Percentiles rank a stretch among this genome's conserved stretches.
Conservation (phyloP, 768 basidiomycete genomes). For the Lactifluus subvellereus region DNA sequence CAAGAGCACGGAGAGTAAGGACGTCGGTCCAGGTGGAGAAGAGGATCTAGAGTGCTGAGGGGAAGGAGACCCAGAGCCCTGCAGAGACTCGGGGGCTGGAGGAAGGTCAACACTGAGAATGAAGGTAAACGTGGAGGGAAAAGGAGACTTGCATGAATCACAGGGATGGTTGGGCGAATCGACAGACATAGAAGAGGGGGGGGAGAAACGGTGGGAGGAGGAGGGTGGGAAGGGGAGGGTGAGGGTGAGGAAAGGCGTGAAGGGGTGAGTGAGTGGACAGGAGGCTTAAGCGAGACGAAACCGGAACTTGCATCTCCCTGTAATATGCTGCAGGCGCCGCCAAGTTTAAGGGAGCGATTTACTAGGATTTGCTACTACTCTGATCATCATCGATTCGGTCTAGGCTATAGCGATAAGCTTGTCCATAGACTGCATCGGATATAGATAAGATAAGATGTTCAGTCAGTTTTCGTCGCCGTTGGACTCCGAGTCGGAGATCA, state of each 20-base stretch:
- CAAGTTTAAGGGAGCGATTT: background rate
- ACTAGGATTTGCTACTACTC: background rate
- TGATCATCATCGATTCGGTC: too few species aligned
- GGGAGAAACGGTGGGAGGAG: constrained; percentile 28
- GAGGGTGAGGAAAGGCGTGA: constrained; percentile 7
- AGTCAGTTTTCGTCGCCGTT: too few species aligned
- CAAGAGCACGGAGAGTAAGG: constrained; percentile 89
- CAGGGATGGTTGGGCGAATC: constrained; percentile 49
- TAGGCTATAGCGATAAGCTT: too few species aligned
- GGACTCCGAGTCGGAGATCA: too few species aligned
- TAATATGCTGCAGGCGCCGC: background rate
- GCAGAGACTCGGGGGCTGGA: constrained; percentile 33
- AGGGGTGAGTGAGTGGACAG: too few species aligned
- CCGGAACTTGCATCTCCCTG: background rate
- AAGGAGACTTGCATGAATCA: constrained; percentile 41
- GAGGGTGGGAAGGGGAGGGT: constrained; percentile 28
- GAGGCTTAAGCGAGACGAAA: background rate
- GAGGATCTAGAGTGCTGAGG: constrained; percentile 66
- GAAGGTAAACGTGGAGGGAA: constrained; percentile 23
- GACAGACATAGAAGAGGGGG: constrained; percentile 53
- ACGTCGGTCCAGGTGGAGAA: constrained; percentile 63
- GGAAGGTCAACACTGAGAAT: constrained; percentile 25
- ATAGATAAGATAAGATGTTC: background rate
- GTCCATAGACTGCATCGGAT: background rate
- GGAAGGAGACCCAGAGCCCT: constrained; percentile 28